Base-by-base conservation (phyloP, 2,329 filamentous ascomycete genomes). In the Xylaria sp. region DNA sequence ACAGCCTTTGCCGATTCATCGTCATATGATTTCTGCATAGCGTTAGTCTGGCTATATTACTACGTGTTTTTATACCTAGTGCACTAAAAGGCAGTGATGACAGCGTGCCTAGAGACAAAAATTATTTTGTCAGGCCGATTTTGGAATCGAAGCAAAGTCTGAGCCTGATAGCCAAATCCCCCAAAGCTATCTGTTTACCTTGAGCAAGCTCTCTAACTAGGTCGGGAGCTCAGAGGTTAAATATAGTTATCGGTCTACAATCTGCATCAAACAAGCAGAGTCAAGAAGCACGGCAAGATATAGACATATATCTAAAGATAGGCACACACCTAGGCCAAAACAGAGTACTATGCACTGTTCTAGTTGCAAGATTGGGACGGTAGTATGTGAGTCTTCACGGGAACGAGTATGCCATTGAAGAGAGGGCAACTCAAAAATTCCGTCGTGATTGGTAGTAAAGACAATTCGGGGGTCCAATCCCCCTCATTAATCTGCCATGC, bases 1-100 rank as follows among this genome's bases (percentile, higher is more conserved):
- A 47, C 22, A 3, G 6, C 45, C 22, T 47, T 29, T 27, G 45
- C 45, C 45, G 22, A 27, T 47, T 47, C 45, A 27, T 27, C 45
- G 45, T 47, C 3, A 47, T 47, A 47, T 47, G 45, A 47, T 47
- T 47, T 27, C n/a, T 22, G 39, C n/a, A 44, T 44, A 11, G 39
- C 39, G n/a, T 44, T 5, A 17, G 39, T 44, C 39, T 44, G n/a
- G 45, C 10, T 29, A 22, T 17, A 47, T 47, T 22, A 22, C 45
- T 11, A 47, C 15, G 15, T 47, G 5, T 9, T 44, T 17, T 5
- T 44, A 20, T 11, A 44, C 20, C 39, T 44, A 17, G 39, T 44
- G 39, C 39, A 44, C n/a, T 44, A 17, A 44, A 44, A 17, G 17
- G 39, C 39, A 44, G 13, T 44, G 39, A n/a, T 44, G 39, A 44